A percentile compares a stretch with the other conserved stretches of the same genome.
Conservation (phyloP, 306 rosid genomes). For the Vachellia collinsii region DNA sequence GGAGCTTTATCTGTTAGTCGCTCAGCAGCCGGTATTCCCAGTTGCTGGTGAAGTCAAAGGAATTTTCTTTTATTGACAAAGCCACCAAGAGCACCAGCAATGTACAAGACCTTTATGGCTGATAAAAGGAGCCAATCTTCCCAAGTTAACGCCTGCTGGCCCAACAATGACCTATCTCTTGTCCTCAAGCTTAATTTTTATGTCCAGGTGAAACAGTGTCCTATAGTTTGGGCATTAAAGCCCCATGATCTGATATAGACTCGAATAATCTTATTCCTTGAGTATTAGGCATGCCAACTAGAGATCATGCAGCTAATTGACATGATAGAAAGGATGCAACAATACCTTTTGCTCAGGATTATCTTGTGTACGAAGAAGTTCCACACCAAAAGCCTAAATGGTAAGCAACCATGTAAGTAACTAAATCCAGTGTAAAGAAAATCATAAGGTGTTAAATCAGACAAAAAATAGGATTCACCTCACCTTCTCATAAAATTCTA, state of each 20-base stretch:
- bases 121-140: constrained; percentile 5
- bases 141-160: neutral
- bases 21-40: neutral
- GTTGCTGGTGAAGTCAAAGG: constrained; percentile 1
- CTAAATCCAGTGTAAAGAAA: constrained; percentile 12
- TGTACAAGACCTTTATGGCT: constrained; percentile 16
- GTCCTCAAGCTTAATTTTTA: constrained; percentile 28
- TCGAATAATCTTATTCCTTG: constrained; percentile 5
- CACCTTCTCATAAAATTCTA: constrained; percentile 91
- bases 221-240: constrained; percentile 13
- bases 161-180: neutral
- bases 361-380: constrained; percentile 87
- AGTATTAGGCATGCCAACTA: constrained; percentile 13
- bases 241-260: constrained; percentile 11
- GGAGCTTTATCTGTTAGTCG: constrained; percentile 6
- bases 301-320: constrained; percentile 5
- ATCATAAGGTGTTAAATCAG: constrained; percentile 4
- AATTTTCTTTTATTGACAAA: neutral
- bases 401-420: constrained; percentile 31
- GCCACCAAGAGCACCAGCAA: neutral
- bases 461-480: constrained; percentile 34
- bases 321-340: constrained; percentile 21
- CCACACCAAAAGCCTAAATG: constrained; percentile 92
- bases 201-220: constrained; percentile 21
- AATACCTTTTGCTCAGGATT: constrained; percentile 93